Conservation (phyloP, 768 basidiomycete species). For the Pleurotus tuoliensis region DNA sequence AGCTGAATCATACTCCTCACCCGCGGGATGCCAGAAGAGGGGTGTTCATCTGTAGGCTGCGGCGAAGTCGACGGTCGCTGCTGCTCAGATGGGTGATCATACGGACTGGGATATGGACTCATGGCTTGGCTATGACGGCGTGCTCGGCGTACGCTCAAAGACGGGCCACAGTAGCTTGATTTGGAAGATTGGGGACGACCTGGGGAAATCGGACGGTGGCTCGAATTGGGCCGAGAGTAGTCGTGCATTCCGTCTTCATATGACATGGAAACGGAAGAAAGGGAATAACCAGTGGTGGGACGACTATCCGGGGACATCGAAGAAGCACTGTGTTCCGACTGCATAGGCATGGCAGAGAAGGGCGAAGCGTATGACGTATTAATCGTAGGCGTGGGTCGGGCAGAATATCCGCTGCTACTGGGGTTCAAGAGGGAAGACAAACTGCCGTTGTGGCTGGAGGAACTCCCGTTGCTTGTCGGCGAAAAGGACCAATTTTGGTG, state of each 20-base stretch:
- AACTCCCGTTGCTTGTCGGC: slow-evolving; percentile 39
- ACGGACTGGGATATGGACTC: slow-evolving; percentile 83
- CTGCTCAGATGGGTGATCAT: slow-evolving; percentile 56
- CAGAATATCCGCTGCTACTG: slow-evolving; percentile 47
- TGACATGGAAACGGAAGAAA: slow-evolving; percentile 73
- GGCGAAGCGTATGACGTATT: slow-evolving; percentile 70
- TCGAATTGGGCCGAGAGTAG: slow-evolving; percentile 71
- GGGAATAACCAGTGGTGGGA: slow-evolving; percentile 83
- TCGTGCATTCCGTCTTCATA: slow-evolving; percentile 64
- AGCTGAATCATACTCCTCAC: slow-evolving; percentile 84
- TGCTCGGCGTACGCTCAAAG: slow-evolving; percentile 66
- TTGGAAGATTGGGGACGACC: slow-evolving; percentile 69
- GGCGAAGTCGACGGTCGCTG: slow-evolving; percentile 72
- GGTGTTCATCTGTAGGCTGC: slow-evolving; percentile 57
- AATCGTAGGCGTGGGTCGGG: slow-evolving; percentile 64
- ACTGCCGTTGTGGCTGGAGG: slow-evolving; percentile 66
- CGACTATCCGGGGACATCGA: slow-evolving; percentile 83
- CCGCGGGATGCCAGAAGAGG: slow-evolving; percentile 53
- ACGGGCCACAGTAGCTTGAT: slow-evolving; percentile 42
- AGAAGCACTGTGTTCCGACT: slow-evolving; percentile 63
- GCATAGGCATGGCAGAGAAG: slow-evolving; percentile 68
- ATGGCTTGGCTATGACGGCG: slow-evolving; percentile 84
- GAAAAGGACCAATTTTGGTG: slow-evolving; percentile 53
- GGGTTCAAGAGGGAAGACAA: slow-evolving; percentile 80
- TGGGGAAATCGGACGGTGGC: slow-evolving; percentile 67